These are phyloP conservation scores for Dillenia turbinata DNA, from an alignment of 164 flowering plant genomes.

Conservation along the genomic window DNA sequence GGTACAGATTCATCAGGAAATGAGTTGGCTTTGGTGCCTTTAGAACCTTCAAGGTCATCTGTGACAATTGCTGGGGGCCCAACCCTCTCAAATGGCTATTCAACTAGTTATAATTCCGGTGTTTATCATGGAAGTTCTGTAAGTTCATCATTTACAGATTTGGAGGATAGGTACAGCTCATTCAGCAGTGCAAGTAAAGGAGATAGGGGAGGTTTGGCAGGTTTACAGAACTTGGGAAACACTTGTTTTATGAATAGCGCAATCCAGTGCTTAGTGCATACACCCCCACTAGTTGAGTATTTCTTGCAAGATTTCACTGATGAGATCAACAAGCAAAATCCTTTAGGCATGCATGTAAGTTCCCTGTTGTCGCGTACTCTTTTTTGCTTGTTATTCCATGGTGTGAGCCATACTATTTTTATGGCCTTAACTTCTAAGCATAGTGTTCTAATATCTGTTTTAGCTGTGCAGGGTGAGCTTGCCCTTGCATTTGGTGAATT, in stretches of 20 bases:
- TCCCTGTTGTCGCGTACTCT: slow-evolving; percentile 2
- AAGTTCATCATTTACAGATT: slow-evolving; percentile 29
- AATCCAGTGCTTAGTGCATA: slow-evolving; percentile 90
- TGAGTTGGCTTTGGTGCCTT: slow-evolving; percentile 68
- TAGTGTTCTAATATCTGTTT: slow-evolving; percentile 17
- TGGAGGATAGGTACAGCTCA: slow-evolving; percentile 39
- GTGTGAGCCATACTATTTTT: no score
- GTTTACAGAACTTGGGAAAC: slow-evolving; percentile 93
- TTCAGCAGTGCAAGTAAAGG: slow-evolving; percentile 29
- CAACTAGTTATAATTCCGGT: slow-evolving; percentile 38
- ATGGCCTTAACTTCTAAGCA: no score
- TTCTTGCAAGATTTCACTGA: slow-evolving; percentile 77
- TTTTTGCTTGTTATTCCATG: neutral
- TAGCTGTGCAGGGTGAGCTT: slow-evolving; percentile 85
- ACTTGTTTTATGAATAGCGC: slow-evolving; percentile 99
- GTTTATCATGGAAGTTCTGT: slow-evolving; percentile 32
- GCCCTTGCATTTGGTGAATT: slow-evolving; percentile 97
- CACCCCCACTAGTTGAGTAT: slow-evolving; percentile 77
- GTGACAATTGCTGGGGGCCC: slow-evolving; percentile 76
- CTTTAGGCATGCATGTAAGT: slow-evolving; percentile 89
- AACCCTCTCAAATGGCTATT: slow-evolving; percentile 62
- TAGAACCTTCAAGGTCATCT: slow-evolving; percentile 75
- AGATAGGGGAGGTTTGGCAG: slow-evolving; percentile 82
- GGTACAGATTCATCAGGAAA: slow-evolving; percentile 69
- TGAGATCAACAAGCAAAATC: slow-evolving; percentile 85